Evolutionary conservation across 495 filamentous ascomycete genomes (phyloP), one percentile per base, ranked within the genome.

Genomic region (Astrothelium subdiscretum): DNA sequence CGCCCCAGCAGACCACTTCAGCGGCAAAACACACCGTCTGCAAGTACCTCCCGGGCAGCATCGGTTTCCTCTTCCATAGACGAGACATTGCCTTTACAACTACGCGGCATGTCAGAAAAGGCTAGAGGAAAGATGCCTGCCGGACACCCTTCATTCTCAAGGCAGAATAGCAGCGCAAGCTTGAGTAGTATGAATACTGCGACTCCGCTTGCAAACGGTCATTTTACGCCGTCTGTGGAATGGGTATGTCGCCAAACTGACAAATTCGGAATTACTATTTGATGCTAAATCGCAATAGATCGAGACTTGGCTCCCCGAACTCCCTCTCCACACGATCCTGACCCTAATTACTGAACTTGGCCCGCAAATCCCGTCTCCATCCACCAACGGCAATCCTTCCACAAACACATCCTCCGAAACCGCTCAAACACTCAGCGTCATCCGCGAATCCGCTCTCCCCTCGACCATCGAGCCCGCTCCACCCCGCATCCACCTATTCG

Each of bases 41-140:
- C 83, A 44, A 84, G 83, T 35, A 82, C 80, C 20, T 94, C 91
- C 5, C 80, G 83, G 18, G 81, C 86, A 20, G 84, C 85, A 5
- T 95, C 91, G 0, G 73, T 87, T 18, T 85, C 89, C 18, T 91
- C 84, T 0, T 81, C 82, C 1, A 75, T 82, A 1, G 94, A 95
- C 62, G 90, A 94, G 67, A 86, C 88, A 27, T 82, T 96, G 12
- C 90, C 92, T n/a, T 77, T 86, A 35, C 92, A 97, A 68, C 71
- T 95, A n/a, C 83, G 90, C 57, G 92, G 91, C 57, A 99, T 97
- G 91, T 96, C 92, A 11, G 94, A 99, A 73, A 99, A 97, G 70
- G 95, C 94, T 29, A 79, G 94, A 57, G 94, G 94, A 8, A 99
- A 99, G 72, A 90, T 94, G 83, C 95, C 95, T n/a, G 91, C 88